phyloP scores from a whole-genome alignment of 2,329 filamentous ascomycete species.

The Diaporthe amygdali region DNA sequence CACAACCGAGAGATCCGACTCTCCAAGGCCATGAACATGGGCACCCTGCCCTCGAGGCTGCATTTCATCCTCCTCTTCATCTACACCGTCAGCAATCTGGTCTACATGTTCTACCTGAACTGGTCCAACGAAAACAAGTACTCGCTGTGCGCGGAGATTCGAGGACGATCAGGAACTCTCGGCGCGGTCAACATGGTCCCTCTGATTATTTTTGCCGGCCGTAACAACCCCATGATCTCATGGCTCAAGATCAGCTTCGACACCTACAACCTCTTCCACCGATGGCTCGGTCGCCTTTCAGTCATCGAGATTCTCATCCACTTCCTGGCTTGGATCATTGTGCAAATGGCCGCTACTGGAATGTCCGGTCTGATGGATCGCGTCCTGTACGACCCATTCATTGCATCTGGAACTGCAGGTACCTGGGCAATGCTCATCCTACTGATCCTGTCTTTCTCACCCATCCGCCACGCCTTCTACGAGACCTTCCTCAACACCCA shows the following conservation, averaged over 20 bases:
- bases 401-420: slow-evolving; percentile 67
- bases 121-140: slow-evolving; percentile 63
- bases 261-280: slow-evolving; percentile 90
- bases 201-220: slow-evolving; percentile 83
- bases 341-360: slow-evolving; percentile 70
- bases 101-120: slow-evolving; percentile 67
- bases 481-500: slow-evolving; percentile 93
- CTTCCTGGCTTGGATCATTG: slow-evolving; percentile 74
- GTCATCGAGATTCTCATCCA: slow-evolving; percentile 74
- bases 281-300: slow-evolving; percentile 80
- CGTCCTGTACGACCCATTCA: slow-evolving; percentile 66
- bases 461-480: slow-evolving; percentile 92
- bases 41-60: slow-evolving; percentile 69
- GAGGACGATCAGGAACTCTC: slow-evolving; percentile 84
- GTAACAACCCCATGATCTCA: slow-evolving; percentile 90
- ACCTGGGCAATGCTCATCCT: slow-evolving; percentile 68
- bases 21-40: slow-evolving; percentile 51
- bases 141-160: slow-evolving; percentile 78
- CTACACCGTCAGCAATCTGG: slow-evolving; percentile 65
- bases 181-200: slow-evolving; percentile 91
- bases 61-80: slow-evolving; percentile 62
- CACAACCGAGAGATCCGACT: slow-evolving; percentile 62
- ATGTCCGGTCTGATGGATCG: slow-evolving; percentile 61
- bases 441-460: slow-evolving; percentile 73
- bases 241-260: slow-evolving; percentile 90